These are phyloP conservation scores for Pulveroboletus sp. DNA, from an alignment of 768 basidiomycete genomes.

Conservation along the genomic window DNA sequence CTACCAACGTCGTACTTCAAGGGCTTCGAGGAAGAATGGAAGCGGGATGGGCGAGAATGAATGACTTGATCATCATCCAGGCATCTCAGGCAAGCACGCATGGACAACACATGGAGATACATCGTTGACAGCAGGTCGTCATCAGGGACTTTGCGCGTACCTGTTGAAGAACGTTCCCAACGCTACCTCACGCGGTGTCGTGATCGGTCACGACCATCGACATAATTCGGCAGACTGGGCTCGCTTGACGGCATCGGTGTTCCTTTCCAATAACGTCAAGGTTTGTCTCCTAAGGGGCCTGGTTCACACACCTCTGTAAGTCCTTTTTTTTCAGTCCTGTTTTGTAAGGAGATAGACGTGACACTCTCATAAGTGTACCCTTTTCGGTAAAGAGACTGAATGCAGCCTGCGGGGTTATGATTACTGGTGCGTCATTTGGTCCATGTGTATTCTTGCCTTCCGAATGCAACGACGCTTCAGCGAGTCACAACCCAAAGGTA, in stretches of 20 bases:
- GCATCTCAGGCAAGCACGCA: slow-evolving; percentile 59
- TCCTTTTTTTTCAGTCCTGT: not conserved
- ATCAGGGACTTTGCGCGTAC: slow-evolving; percentile 74
- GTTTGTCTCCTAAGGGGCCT: slow-evolving; percentile 65
- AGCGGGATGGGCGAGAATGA: slow-evolving; percentile 90
- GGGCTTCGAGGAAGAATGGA: slow-evolving; percentile 81
- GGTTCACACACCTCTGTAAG: slow-evolving; percentile 78
- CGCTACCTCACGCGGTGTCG: slow-evolving; percentile 60
- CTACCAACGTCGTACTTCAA: slow-evolving; percentile 22
- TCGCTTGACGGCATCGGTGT: slow-evolving; percentile 64
- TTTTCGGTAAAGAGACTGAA: slow-evolving; percentile 62
- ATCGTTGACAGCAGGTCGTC: not conserved
- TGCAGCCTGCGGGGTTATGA: slow-evolving; percentile 85
- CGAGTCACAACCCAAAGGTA: slow-evolving; percentile 88
- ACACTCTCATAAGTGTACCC: slow-evolving; percentile 56
- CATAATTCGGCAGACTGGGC: slow-evolving; percentile 79
- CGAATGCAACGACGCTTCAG: slow-evolving; percentile 31
- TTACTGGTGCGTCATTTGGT: slow-evolving; percentile 58
- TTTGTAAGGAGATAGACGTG: not conserved
- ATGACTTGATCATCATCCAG: slow-evolving; percentile 79
- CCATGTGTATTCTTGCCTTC: not conserved
- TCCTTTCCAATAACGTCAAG: slow-evolving; percentile 58
- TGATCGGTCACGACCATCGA: slow-evolving; percentile 85
- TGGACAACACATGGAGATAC: not conserved
- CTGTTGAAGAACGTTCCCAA: slow-evolving; percentile 47